phyloP scores from a whole-genome alignment of 371 early-diverging fungal genomes.

The Apophysomyces elegans region DNA sequence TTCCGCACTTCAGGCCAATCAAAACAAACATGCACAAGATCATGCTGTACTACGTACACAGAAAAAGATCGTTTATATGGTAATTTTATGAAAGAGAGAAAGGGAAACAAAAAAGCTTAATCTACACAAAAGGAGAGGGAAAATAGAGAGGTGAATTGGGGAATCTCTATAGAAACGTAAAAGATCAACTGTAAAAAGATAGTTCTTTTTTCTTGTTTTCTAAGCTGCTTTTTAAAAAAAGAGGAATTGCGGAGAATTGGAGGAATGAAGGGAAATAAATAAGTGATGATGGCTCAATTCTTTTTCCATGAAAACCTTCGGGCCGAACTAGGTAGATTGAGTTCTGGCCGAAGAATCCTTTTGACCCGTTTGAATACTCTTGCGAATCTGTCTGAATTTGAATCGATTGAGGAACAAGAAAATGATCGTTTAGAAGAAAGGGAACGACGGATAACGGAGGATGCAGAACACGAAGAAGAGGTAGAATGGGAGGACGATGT shows the following conservation, averaged over 20 bases:
- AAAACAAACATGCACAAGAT: slow-evolving; percentile 6
- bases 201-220: too few species aligned
- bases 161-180: too few species aligned
- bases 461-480: background rate
- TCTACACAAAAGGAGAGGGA: slow-evolving; percentile 1
- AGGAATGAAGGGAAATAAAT: too few species aligned
- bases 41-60: slow-evolving; percentile 3
- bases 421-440: slow-evolving; percentile 2
- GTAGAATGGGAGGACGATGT: background rate
- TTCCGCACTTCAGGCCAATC: background rate
- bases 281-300: background rate
- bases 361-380: background rate
- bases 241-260: too few species aligned
- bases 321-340: background rate
- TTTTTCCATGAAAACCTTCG: slow-evolving; percentile 10
- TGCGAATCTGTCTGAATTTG: background rate
- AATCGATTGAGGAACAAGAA: background rate
- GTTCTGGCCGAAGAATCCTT: background rate
- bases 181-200: too few species aligned
- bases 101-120: background rate
- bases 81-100: background rate
- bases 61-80: background rate
- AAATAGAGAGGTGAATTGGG: background rate
- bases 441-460: background rate
- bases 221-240: too few species aligned